These are phyloP conservation scores for Alternaria tenuissima DNA, from an alignment of 2,329 filamentous ascomycete genomes.

Conservation along the genomic window DNA sequence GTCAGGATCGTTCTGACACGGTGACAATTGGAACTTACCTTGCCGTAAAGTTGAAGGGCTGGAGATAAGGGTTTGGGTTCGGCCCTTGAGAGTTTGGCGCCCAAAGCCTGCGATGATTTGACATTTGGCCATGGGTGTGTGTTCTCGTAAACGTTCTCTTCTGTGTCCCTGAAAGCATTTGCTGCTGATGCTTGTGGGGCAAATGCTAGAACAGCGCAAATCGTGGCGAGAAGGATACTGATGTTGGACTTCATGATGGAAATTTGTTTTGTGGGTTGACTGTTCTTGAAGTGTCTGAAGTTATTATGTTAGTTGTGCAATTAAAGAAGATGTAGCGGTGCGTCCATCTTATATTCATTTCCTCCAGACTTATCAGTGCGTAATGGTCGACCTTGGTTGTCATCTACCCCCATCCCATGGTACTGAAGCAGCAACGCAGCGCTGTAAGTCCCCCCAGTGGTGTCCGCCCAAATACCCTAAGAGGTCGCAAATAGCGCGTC, in stretches of 20 bases:
- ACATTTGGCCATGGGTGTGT: background rate
- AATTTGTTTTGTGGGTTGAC: too few species aligned
- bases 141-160: background rate
- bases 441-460: too few species aligned
- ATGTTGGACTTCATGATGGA: background rate
- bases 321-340: background rate
- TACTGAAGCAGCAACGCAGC: background rate
- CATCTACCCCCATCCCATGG: background rate
- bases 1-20: background rate
- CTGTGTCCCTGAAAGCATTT: background rate
- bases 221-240: background rate
- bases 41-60: background rate
- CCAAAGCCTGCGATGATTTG: background rate
- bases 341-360: background rate
- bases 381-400: background rate
- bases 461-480: too few species aligned
- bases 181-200: background rate
- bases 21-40: background rate
- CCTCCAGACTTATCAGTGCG: background rate
- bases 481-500: too few species aligned
- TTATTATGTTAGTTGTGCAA: background rate
- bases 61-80: background rate
- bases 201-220: background rate
- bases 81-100: background rate
- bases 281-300: background rate